Evolutionary conservation across 805 yeast species (phyloP), one percentile per base, ranked within the genome.

Genomic region (Starmerella sp.): DNA sequence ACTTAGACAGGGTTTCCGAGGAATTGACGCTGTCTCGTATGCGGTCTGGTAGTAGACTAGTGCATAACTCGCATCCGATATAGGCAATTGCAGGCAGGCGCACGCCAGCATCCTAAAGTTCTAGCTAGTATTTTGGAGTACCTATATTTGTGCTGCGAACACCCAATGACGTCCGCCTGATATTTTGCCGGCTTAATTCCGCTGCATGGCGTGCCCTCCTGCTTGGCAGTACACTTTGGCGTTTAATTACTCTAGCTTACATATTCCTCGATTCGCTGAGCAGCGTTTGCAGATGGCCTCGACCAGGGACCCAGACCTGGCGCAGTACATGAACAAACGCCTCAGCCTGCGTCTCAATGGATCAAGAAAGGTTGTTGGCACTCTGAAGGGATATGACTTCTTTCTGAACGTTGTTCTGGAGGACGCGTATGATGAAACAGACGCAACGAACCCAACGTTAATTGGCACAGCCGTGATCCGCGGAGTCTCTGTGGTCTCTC

Each of bases 381-480:
- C 79, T 11, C 75, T 91, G 53, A 75, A 86, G 63, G 97, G 97
- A 2, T 91, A 81, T 67, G 97, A 91, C 66, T 78, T 81, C 5
- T 85, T 84, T 65, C 66, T 86, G 62, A 86, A 86, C 63, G 70
- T 85, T 29, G 87, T 86, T 0, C 66, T 86, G 38, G 86, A 81
- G 47, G 84, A 83, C 51, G 87, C 88, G 1, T 74, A 81, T 14
- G 93, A 85, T 66, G 79, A 78, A 57, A 71, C 72, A 39, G 61
- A 68, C 32, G 71, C 73, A 43, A 82, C 80, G 5, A 78, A 76
- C 10, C 76, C 75, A 55, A 66, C 75, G 37, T 75, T 77, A 54
- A 71, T 86, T 47, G 95, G 95, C 1, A 76, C 86, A 9, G 76
- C 82, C 11, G 88, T 70, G 41, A 73, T 86, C 7, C 75, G 95